A percentile compares a stretch with the other conserved stretches of the same genome.
These are phyloP conservation scores for Geotrichum europaeum DNA, from an alignment of 1,139 yeast genomes.

Conservation along the genomic window DNA sequence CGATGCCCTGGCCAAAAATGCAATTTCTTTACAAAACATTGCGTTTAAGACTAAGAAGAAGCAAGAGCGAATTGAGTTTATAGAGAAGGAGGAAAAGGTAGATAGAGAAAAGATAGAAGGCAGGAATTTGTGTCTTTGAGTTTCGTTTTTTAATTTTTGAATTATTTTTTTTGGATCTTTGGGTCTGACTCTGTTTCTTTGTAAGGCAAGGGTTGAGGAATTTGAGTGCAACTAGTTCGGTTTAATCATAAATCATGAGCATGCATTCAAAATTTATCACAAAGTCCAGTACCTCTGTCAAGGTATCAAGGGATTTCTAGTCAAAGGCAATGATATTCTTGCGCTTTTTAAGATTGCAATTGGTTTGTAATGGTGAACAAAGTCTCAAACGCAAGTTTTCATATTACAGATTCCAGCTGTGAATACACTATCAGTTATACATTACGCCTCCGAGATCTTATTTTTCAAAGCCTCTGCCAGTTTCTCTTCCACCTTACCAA, in stretches of 20 bases:
- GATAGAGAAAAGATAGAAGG: background rate
- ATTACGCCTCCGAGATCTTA: background rate
- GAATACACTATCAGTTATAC: background rate
- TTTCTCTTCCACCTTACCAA: slow-evolving; percentile 62
- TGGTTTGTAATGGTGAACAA: no score
- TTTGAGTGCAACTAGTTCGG: background rate
- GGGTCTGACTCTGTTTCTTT: background rate
- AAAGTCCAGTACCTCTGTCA: no score
- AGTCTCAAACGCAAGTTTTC: no score
- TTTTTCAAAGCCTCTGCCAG: slow-evolving; percentile 57
- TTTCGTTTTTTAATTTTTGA: background rate
- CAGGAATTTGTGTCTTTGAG: background rate
- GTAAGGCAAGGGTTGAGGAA: background rate
- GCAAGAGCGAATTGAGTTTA: background rate
- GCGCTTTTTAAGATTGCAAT: no score
- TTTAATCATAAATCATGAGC: background rate
- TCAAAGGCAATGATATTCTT: no score
- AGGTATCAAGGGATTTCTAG: no score
- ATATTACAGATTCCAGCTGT: no score
- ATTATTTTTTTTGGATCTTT: background rate
- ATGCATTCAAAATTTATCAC: background rate
- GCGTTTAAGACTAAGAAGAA: background rate
- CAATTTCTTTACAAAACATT: background rate
- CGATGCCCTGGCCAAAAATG: background rate
- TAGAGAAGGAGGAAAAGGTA: background rate